A percentile compares a stretch with the other conserved stretches of the same genome.
phyloP scores from a whole-genome alignment of 495 filamentous ascomycete species.

The Umbilicaria muhlenbergii region DNA sequence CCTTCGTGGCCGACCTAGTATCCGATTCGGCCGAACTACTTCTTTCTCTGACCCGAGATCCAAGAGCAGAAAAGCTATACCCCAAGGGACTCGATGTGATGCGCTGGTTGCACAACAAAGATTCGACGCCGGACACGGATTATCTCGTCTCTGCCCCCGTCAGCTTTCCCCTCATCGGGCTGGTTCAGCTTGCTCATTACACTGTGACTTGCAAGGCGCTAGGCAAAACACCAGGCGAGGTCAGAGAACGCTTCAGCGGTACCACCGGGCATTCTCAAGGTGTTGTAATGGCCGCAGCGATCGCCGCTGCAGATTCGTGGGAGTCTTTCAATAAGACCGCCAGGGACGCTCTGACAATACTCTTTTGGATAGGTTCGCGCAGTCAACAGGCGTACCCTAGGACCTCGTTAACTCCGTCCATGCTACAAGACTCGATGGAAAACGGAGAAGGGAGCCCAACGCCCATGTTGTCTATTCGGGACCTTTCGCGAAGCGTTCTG shows the following conservation, averaged over 20 bases:
- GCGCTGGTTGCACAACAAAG: slow-evolving; percentile 74
- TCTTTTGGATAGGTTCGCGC: slow-evolving; percentile 99
- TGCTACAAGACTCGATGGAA: slow-evolving; percentile 87
- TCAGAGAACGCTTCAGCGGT: slow-evolving; percentile 66
- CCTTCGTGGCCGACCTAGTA: slow-evolving; percentile 76
- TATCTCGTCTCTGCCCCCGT: slow-evolving; percentile 96
- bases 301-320: slow-evolving; percentile 77
- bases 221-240: slow-evolving; percentile 70
- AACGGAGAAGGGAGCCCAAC: slow-evolving; percentile 88
- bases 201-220: slow-evolving; percentile 80
- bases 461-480: slow-evolving; percentile 94
- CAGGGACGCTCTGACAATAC: slow-evolving; percentile 65
- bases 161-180: slow-evolving; percentile 88
- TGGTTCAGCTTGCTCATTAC: slow-evolving; percentile 91
- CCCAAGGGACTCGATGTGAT: slow-evolving; percentile 89
- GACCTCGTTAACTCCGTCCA: slow-evolving; percentile 80
- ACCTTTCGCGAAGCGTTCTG: slow-evolving; percentile 68
- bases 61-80: slow-evolving; percentile 84
- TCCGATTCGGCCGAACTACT: slow-evolving; percentile 64
- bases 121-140: slow-evolving; percentile 81
- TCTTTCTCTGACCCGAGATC: slow-evolving; percentile 67
- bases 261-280: slow-evolving; percentile 97
- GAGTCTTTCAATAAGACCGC: slow-evolving; percentile 69
- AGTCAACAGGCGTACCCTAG: slow-evolving; percentile 94
- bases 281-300: slow-evolving; percentile 83